Conservation (phyloP, 129 eudicot genomes). For the Glebionis coronaria region DNA sequence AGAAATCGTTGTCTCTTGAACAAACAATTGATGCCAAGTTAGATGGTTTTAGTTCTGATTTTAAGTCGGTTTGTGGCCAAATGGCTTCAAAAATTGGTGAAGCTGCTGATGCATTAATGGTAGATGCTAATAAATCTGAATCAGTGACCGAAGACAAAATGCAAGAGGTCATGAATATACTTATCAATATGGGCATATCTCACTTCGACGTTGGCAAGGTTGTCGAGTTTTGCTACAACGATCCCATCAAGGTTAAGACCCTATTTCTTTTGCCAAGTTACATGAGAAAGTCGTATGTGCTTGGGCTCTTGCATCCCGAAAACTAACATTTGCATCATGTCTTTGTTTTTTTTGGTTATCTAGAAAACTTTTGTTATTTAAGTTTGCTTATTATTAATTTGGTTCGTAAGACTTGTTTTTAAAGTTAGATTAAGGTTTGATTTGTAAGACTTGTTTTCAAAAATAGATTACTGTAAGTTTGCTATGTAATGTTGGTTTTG, state of each 20-base stretch:
- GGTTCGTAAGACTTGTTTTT: background rate
- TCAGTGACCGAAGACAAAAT: conserved; percentile 5
- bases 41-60: no score
- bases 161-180: conserved; percentile 12
- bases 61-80: no score
- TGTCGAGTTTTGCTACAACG: no score
- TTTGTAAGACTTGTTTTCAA: no score
- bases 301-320: background rate
- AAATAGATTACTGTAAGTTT: no score
- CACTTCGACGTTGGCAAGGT: conserved; percentile 13
- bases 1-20: background rate
- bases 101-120: background rate
- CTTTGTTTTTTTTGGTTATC: background rate
- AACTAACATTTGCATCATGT: background rate
- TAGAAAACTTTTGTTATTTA: no score
- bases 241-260: no score
- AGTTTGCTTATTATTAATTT: background rate
- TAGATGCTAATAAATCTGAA: conserved; percentile 5
- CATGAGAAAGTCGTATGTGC: background rate
- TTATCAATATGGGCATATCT: background rate
- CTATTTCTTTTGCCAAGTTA: background rate
- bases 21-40: no score
- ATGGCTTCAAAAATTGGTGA: background rate
- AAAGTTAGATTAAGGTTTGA: no score
- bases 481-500: no score